phyloP scores from a whole-genome alignment of 768 basidiomycete species.

The Cubamyces sp. region DNA sequence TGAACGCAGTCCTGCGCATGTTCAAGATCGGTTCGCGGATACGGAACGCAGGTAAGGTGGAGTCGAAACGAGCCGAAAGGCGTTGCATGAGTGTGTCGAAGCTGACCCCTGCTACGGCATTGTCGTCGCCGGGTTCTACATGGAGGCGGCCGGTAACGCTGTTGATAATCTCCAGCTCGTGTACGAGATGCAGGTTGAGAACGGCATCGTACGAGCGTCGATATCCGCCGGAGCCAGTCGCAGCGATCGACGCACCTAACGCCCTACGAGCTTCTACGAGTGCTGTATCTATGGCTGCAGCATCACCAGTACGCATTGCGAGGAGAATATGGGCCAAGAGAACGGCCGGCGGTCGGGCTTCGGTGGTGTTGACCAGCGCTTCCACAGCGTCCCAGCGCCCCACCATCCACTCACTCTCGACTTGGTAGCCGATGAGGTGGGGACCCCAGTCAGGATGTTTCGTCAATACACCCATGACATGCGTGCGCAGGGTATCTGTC shows the following conservation, averaged over 20 bases:
- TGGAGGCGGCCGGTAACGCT: conserved; percentile 45
- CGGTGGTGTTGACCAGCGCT: conserved; percentile 53
- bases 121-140: conserved; percentile 35
- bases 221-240: conserved; percentile 82
- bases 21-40: conserved; percentile 87
- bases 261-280: conserved; percentile 68
- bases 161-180: conserved; percentile 80
- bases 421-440: conserved; percentile 78
- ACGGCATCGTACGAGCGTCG: conserved; percentile 86
- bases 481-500: conserved; percentile 92
- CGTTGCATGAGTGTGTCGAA: conserved; percentile 45
- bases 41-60: conserved; percentile 86
- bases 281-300: conserved; percentile 48
- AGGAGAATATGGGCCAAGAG: conserved; percentile 81
- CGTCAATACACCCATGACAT: conserved; percentile 88
- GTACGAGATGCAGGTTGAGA: conserved; percentile 81
- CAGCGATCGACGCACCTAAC: conserved; percentile 80
- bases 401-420: conserved; percentile 95
- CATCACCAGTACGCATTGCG: conserved; percentile 67
- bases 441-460: conserved; percentile 84
- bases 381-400: conserved; percentile 90
- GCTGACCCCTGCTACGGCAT: conserved; percentile 37
- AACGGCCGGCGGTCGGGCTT: conserved; percentile 60
- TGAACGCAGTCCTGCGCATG: conserved; percentile 84
- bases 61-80: conserved; percentile 69